Percentiles rank a stretch among this genome's conserved stretches.
Evolutionary conservation across 176 grass and related monocot genomes (phyloP).

Genomic region (Oryza longistaminata): DNA sequence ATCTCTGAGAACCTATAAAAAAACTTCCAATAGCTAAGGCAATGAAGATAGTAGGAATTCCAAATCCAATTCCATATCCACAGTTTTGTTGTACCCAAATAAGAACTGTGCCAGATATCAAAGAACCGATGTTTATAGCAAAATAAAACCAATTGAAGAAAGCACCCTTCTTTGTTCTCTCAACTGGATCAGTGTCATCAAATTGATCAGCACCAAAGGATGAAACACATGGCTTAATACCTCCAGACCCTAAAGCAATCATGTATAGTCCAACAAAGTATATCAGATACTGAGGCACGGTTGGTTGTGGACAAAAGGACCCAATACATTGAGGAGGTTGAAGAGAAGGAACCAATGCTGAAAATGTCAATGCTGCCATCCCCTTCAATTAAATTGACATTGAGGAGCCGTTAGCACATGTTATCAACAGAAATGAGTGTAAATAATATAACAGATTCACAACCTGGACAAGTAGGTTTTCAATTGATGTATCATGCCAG

Average conservation of each 20-base stretch:
- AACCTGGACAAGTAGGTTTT: constrained; percentile 14
- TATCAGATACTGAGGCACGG: constrained; percentile 55
- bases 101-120: constrained; percentile 74
- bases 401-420: constrained; percentile 22
- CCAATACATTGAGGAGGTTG: constrained; percentile 52
- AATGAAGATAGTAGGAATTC: constrained; percentile 73
- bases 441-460: constrained; percentile 3
- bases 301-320: constrained; percentile 60
- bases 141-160: constrained; percentile 93
- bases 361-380: constrained; percentile 70
- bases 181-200: constrained; percentile 68
- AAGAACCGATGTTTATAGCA: constrained; percentile 66
- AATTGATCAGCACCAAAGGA: constrained; percentile 81
- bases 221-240: constrained; percentile 87
- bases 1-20: constrained; percentile 68
- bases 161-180: constrained; percentile 72
- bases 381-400: constrained; percentile 49
- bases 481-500: constrained; percentile 5
- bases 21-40: constrained; percentile 68
- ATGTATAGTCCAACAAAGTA: constrained; percentile 75
- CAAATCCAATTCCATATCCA: constrained; percentile 81
- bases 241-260: constrained; percentile 74
- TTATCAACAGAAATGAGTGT: constrained; percentile 1
- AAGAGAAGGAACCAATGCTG: constrained; percentile 53
- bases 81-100: constrained; percentile 83